Evolutionary conservation across 192 early-diverging fungal species (phyloP), one percentile per base, ranked within the genome.

Genomic region (Backusella parvicylindrica): DNA sequence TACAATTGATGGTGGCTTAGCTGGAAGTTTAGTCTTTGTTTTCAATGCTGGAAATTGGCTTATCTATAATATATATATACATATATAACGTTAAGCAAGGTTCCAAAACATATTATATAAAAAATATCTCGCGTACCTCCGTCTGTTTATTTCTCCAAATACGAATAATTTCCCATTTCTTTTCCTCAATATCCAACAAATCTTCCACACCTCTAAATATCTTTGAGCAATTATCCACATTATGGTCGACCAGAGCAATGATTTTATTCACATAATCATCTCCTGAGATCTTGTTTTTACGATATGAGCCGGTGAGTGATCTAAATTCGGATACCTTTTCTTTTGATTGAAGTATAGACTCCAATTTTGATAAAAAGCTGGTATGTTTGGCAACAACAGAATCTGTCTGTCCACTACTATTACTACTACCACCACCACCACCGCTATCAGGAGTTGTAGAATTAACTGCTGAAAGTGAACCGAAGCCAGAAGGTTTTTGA

Each of bases 71-170:
- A 60, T 12, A 60, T 13, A 9, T 28, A 12, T 60, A 26, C 12
- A 47, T 41, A 32, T 28, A 36, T 2, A n/a, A n/a, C n/a, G n/a
- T 67, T n/a, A 6, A 23, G 13, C 82, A 70, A 64, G 87, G 32
- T 30, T 56, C n/a, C 11, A 0, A n/a, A 32, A 6, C 2, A 32
- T 3, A 21, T 26, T 41, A 6, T 36, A 30, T 31, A 32, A 23
- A 41, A 53, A 6, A n/a, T 18, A 30, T 47, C 28, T 30, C 6
- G 53, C 68, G 76, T 70, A 88, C 88, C 35, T 74, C 83, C 32
- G 86, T 81, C 77, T 92, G 91, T 38, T 77, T 86, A 75, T 93
- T 89, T 60, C 91, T 85, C 91, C 87, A 93, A 1, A 84, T 89
- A 26, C 85, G 72, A 64, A 92, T 73, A 70, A 95, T 81, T 32